Evolutionary conservation across 2,329 filamentous ascomycete species (phyloP), one percentile per base, ranked within the genome.

Genomic region (Aspergillus pseudotamarii): DNA sequence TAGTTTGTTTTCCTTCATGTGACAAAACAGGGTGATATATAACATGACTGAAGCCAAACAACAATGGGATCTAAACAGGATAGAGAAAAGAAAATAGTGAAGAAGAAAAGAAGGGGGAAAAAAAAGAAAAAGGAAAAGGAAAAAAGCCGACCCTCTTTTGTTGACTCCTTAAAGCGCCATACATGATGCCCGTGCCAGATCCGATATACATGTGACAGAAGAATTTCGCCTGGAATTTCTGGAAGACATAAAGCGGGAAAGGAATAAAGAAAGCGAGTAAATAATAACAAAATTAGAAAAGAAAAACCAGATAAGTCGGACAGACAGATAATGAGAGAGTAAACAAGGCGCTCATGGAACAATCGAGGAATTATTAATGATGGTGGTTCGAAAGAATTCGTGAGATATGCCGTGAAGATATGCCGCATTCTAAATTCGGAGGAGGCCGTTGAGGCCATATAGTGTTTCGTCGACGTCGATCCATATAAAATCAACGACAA

Each of bases 401-500:
- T 59, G 12, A 38, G 30, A 32, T 50, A 26, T 19, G 57, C 50
- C 50, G 61, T 55, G 21, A 48, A 50, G 16, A 53, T 53, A 36
- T 46, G 53, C 38, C 59, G 57, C 23, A 30, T 23, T 16, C 36
- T 59, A 28, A 28, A 32, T 21, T 50, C 16, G 43, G 43, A 6
- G 30, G 9, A 12, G 58, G 55, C 51, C 50, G 53, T 50, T 36
- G 23, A 55, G 36, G 56, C 30, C 45, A 36, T 43, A 46, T 48
- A 26, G 21, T 48, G 12, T 48, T 14, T 23, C 23, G 12, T 23
- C 16, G 5, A 23, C 60, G 53, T 64, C 45, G 23, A 60, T 57
- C 32, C 55, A 55, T 66, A 45, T 41, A 58, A 57, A 28, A 26
- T 71, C 65, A 77, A 41, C 72, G 71, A 65, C 86, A 88, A 36